Evolutionary conservation across 495 filamentous ascomycete genomes (phyloP).

Genomic region (Aspergillus ostianus): DNA sequence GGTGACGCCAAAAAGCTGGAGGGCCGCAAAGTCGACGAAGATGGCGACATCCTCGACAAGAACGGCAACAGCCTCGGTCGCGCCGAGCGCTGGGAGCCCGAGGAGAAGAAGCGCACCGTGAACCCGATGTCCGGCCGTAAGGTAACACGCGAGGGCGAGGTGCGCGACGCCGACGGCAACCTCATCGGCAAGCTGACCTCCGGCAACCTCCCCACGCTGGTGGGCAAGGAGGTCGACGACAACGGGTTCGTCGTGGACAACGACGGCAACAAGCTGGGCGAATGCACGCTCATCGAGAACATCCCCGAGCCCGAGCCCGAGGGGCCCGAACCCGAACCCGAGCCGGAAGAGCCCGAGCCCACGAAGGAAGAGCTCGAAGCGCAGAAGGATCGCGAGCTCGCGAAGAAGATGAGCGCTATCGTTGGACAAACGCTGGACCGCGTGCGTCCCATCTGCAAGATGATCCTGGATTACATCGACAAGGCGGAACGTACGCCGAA

Average conservation of each 20-base stretch:
- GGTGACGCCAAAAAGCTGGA: constrained; percentile 70
- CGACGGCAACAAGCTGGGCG: constrained; percentile 77
- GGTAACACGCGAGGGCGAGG: constrained; percentile 80
- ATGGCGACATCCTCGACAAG: constrained; percentile 79
- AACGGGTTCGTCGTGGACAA: constrained; percentile 81
- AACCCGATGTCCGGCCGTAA: constrained; percentile 73
- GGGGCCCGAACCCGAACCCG: constrained; percentile 30
- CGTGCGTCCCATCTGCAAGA: constrained; percentile 80
- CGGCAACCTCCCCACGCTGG: constrained; percentile 65
- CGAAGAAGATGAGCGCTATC: constrained; percentile 71
- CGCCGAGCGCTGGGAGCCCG: constrained; percentile 79
- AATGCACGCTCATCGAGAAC: constrained; percentile 75
- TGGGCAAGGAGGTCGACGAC: constrained; percentile 80
- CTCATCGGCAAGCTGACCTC: constrained; percentile 75
- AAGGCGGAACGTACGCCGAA: constrained; percentile 78
- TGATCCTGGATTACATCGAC: constrained; percentile 81
- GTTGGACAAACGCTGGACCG: constrained; percentile 77
- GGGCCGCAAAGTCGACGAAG: constrained; percentile 76
- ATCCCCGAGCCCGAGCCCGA: constrained; percentile 57
- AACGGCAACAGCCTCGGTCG: constrained; percentile 79
- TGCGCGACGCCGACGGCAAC: constrained; percentile 77
- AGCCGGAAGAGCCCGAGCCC: constrained; percentile 42
- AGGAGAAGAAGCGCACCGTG: constrained; percentile 64
- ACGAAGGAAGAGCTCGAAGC: constrained; percentile 54
- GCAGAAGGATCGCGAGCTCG: constrained; percentile 71